Evolutionary conservation across 2,329 filamentous ascomycete species (phyloP).

Genomic region (Aureobasidium sp.): DNA sequence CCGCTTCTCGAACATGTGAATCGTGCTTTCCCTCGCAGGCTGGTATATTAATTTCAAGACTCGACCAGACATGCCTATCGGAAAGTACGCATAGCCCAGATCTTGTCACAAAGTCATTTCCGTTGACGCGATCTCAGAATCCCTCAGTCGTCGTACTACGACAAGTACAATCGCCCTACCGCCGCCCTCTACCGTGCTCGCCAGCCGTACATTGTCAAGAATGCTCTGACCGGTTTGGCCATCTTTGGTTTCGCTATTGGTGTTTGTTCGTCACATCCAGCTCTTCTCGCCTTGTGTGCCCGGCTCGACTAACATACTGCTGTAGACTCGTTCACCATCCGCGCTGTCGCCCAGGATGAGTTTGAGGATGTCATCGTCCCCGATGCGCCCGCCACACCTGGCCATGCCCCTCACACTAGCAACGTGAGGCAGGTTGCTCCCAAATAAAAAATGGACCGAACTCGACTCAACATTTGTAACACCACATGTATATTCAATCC

Average conservation of each 20-base stretch:
- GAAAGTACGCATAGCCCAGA: conserved; percentile 18
- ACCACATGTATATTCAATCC: conserved; percentile 7
- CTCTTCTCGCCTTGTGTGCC: background rate
- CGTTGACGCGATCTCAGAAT: conserved; percentile 35
- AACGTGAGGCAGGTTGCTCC: conserved; percentile 7
- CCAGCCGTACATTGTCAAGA: conserved; percentile 86
- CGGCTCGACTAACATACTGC: conserved; percentile 5
- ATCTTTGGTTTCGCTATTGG: conserved; percentile 69
- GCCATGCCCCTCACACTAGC: conserved; percentile 28
- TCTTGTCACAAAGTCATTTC: background rate
- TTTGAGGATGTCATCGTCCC: conserved; percentile 94
- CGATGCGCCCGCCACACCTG: conserved; percentile 54
- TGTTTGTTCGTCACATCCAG: conserved; percentile 63
- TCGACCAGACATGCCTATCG: conserved; percentile 20
- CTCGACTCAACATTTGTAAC: background rate
- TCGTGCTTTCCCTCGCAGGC: background rate
- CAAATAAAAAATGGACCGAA: background rate
- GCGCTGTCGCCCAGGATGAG: conserved; percentile 87
- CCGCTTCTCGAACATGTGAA: background rate
- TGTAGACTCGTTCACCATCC: conserved; percentile 64
- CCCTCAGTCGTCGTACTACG: conserved; percentile 80
- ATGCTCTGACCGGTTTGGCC: conserved; percentile 70
- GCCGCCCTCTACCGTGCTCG: conserved; percentile 86
- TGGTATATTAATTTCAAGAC: background rate
- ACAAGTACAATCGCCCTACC: conserved; percentile 75